phyloP scores from a whole-genome alignment of 2,329 filamentous ascomycete genomes.

The Didymella glomerata region DNA sequence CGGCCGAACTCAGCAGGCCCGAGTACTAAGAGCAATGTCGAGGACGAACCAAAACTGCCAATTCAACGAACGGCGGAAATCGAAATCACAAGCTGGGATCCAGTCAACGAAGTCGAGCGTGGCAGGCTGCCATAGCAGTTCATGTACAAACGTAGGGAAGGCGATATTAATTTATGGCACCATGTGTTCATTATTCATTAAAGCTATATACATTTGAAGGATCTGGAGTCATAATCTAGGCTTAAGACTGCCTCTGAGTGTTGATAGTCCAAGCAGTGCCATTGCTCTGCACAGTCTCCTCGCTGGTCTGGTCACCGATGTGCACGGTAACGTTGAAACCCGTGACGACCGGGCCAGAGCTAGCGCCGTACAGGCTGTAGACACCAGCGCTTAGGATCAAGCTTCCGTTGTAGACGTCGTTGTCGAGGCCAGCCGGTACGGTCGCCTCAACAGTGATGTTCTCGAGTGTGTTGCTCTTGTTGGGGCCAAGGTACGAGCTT shows the following conservation, averaged over 20 bases:
- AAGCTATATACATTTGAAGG: neutral
- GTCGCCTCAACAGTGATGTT: constrained; percentile 36
- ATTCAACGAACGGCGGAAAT: neutral
- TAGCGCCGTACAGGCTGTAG: constrained; percentile 41
- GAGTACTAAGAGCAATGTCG: neutral
- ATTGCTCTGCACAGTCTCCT: constrained; percentile 22
- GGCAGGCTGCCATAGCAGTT: neutral
- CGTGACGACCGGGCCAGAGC: constrained; percentile 15
- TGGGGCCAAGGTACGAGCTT: constrained; percentile 52
- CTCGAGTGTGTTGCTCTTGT: constrained; percentile 34
- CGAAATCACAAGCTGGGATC: neutral
- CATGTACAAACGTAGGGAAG: neutral
- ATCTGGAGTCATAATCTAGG: too few species aligned
- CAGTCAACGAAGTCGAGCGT: neutral
- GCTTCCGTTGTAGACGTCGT: constrained; percentile 17
- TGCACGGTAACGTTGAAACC: constrained; percentile 36
- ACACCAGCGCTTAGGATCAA: constrained; percentile 35
- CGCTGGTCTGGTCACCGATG: constrained; percentile 28
- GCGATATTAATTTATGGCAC: neutral
- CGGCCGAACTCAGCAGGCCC: neutral
- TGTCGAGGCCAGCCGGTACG: constrained; percentile 21
- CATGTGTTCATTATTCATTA: neutral
- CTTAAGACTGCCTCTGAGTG: neutral
- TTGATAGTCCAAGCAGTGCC: constrained; percentile 22
- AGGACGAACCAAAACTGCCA: neutral